Percentiles rank a stretch among this genome's conserved stretches.
Conservation (phyloP, 345 rosid genomes). For the Atalantia buxifolia region DNA sequence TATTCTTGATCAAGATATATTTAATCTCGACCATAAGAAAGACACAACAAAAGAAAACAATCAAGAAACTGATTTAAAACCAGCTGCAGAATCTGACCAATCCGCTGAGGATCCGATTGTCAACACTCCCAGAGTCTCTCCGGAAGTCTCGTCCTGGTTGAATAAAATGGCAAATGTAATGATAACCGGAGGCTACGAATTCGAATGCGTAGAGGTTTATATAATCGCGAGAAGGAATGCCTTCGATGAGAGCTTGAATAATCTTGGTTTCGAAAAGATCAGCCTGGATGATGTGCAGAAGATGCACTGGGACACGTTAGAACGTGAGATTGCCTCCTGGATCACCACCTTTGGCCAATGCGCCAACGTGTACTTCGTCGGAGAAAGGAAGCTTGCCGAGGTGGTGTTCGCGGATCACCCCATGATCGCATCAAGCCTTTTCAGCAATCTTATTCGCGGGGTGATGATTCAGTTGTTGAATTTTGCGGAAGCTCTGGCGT, state of each 20-base stretch:
- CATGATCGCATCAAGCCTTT: constrained; percentile 33
- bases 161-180: constrained; percentile 54
- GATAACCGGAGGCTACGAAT: constrained; percentile 63
- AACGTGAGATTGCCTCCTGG: constrained; percentile 74
- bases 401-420: constrained; percentile 38
- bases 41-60: constrained; percentile 11
- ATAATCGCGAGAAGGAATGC: constrained; percentile 49
- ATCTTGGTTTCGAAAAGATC: constrained; percentile 61
- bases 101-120: not conserved
- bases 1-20: constrained; percentile 26
- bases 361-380: constrained; percentile 43
- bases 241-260: constrained; percentile 47
- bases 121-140: constrained; percentile 37
- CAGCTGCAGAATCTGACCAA: constrained; percentile 21
- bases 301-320: constrained; percentile 72
- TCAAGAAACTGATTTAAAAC: not conserved
- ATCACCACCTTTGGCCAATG: constrained; percentile 58
- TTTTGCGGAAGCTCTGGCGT: constrained; percentile 71
- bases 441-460: constrained; percentile 47
- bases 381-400: constrained; percentile 53
- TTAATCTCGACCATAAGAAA: constrained; percentile 22
- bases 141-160: constrained; percentile 39
- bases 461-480: constrained; percentile 64
- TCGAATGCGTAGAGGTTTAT: constrained; percentile 70
- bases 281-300: constrained; percentile 82